These are phyloP conservation scores for Laburnicola sp. DNA, from an alignment of 2,329 filamentous ascomycete genomes.

Conservation along the genomic window DNA sequence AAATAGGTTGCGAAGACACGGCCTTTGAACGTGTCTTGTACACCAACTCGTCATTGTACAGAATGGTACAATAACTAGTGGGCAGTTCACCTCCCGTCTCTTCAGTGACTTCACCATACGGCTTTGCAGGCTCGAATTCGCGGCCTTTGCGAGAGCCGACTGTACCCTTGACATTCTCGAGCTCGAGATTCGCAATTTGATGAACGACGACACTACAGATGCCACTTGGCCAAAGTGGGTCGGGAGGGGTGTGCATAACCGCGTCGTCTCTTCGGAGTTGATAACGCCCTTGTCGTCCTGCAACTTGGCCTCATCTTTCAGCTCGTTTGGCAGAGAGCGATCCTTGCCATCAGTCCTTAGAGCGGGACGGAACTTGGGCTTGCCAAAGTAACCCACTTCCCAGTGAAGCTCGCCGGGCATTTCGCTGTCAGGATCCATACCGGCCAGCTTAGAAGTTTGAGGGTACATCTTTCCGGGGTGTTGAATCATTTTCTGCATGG, in stretches of 20 bases:
- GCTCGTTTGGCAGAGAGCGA: conserved; percentile 69
- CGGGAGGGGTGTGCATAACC: conserved; percentile 85
- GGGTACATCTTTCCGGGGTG: conserved; percentile 92
- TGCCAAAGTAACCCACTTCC: conserved; percentile 95
- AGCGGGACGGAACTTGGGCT: conserved; percentile 82
- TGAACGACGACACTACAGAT: conserved; percentile 85
- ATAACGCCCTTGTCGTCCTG: conserved; percentile 86
- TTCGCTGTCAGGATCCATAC: conserved; percentile 77
- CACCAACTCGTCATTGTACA: conserved; percentile 82
- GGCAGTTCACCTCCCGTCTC: conserved; percentile 80
- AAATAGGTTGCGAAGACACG: conserved; percentile 91
- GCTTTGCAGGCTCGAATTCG: conserved; percentile 86
- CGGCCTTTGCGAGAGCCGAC: conserved; percentile 77
- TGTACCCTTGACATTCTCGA: conserved; percentile 88
- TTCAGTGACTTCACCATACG: conserved; percentile 82
- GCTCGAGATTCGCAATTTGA: conserved; percentile 91
- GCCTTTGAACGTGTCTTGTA: conserved; percentile 97
- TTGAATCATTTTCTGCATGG: conserved; percentile 92
- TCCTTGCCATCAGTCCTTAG: conserved; percentile 87
- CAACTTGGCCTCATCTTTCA: conserved; percentile 73
- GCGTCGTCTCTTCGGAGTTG: conserved; percentile 77
- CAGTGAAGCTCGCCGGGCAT: conserved; percentile 96
- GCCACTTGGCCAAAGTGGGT: conserved; percentile 94
- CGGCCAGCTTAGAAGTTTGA: conserved; percentile 79
- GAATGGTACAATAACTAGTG: conserved; percentile 90